Evolutionary conservation across 768 basidiomycete species (phyloP), one percentile per base, ranked within the genome.

Genomic region (Peribolospora kevripleyi): DNA sequence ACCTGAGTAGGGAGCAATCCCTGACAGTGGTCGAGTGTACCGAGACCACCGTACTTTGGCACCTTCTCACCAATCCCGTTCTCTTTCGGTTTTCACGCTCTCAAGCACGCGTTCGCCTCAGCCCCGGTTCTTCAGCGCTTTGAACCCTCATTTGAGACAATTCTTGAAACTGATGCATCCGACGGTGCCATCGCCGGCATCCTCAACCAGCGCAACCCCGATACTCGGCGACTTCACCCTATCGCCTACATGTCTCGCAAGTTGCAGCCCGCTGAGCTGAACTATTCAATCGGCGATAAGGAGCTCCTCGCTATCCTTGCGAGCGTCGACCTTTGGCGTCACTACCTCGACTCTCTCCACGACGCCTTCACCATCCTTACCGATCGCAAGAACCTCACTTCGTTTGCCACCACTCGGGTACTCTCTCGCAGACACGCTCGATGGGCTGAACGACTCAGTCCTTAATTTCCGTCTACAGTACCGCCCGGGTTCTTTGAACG

Each of bases 201-300:
- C n/a, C n/a, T n/a, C n/a, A n/a, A n/a, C n/a, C n/a, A n/a, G n/a
- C n/a, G n/a, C n/a, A n/a, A n/a, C n/a, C n/a, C n/a, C n/a, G n/a
- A n/a, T n/a, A n/a, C n/a, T 42, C 49, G 52, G 1, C 7, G 53
- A 4, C 36, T 51, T 1, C 60, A 60, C 37, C 64, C 73, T 0
- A 59, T 74, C 13, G 71, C 66, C 0, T 76, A 68, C 55, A n/a
- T 53, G 13, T 63, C 62, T 10, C 54, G 61, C n/a, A 62, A 56
- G 36, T n/a, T 64, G 40, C 3, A 3, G 9, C 41, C 58, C 0
- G 61, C 70, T 0, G 70, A 78, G 59, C 39, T 62, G 2, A 76
- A 76, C 60, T 76, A 77, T 56, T 64, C 72, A 10, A 69, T 73
- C 14, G 67, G 75, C 55, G 70, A 78, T 56, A 71, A 73, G 58